Evolutionary conservation across 257 asterid genomes (phyloP).

Genomic region (Linaria vulgaris): DNA sequence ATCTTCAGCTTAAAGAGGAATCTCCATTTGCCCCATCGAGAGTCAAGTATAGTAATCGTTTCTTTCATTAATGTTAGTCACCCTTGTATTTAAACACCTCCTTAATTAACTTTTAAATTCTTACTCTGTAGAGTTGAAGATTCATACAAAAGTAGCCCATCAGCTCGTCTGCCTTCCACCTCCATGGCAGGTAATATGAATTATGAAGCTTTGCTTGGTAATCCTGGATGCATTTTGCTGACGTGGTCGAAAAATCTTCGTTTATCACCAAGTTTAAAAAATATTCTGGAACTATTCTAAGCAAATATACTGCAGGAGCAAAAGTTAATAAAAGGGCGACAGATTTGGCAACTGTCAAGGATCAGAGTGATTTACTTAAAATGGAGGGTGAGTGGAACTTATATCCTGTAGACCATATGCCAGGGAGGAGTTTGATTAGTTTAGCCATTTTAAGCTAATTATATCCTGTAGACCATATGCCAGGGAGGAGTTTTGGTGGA

Average conservation of each 20-base stretch:
- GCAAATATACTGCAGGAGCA: slow-evolving; percentile 43
- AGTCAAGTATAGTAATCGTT: slow-evolving; percentile 58
- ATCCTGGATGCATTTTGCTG: not conserved
- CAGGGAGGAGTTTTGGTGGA: slow-evolving; percentile 65
- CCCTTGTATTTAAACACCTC: slow-evolving; percentile 25
- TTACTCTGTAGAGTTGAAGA: slow-evolving; percentile 62
- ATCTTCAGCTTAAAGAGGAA: slow-evolving; percentile 66
- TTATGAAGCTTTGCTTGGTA: slow-evolving; percentile 14
- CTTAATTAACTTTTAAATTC: slow-evolving; percentile 25
- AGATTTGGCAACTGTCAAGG: slow-evolving; percentile 54
- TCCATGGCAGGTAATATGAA: slow-evolving; percentile 51
- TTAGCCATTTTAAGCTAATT: slow-evolving; percentile 13
- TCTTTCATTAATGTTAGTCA: slow-evolving; percentile 19
- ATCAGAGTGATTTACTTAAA: slow-evolving; percentile 52
- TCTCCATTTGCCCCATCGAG: slow-evolving; percentile 57
- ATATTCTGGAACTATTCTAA: slow-evolving; percentile 23
- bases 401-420: slow-evolving; percentile 11
- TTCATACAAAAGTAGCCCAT: slow-evolving; percentile 60
- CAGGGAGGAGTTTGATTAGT: not conserved
- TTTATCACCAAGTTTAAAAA: not conserved
- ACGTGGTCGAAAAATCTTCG: not conserved
- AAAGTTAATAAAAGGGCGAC: slow-evolving; percentile 57
- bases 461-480: slow-evolving; percentile 33
- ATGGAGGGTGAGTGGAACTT: slow-evolving; percentile 48
- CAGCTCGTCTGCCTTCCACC: slow-evolving; percentile 57